These are phyloP conservation scores for Fabrea salina DNA, from an alignment of 169 alveolate genomes.

Conservation along the genomic window DNA sequence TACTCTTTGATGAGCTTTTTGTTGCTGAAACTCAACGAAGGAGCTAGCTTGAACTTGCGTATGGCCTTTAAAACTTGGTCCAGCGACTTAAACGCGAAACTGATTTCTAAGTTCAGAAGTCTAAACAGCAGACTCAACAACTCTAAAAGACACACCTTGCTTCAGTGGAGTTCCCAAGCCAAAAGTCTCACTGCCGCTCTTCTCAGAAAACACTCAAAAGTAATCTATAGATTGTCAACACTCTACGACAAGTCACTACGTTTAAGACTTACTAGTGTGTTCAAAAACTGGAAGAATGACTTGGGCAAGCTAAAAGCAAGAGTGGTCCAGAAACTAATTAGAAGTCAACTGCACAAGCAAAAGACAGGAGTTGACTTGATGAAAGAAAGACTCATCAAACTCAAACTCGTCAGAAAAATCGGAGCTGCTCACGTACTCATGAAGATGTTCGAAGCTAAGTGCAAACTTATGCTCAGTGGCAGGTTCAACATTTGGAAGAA, in stretches of 20 bases:
- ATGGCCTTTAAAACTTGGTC: background rate
- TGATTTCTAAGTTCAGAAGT: background rate
- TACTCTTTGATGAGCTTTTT: background rate
- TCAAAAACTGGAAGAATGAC: background rate
- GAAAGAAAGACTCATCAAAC: conserved; percentile 9
- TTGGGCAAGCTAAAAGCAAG: background rate
- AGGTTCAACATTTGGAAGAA: conserved; percentile 22
- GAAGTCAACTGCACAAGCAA: background rate
- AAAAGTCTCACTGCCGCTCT: background rate
- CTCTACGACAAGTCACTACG: background rate
- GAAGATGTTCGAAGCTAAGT: background rate
- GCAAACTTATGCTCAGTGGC: background rate
- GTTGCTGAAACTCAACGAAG: background rate
- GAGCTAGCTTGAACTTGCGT: background rate
- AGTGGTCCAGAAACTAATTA: background rate
- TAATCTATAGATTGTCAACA: background rate
- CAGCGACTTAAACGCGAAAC: background rate
- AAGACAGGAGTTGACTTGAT: background rate
- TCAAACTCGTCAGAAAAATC: background rate
- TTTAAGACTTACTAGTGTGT: background rate
- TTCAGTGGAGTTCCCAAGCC: background rate
- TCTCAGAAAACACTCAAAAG: background rate
- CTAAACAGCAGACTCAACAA: background rate
- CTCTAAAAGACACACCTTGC: background rate
- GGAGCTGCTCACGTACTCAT: background rate